phyloP scores from a whole-genome alignment of 805 yeast genomes.

The Tetrapisispora iriomotensis region DNA sequence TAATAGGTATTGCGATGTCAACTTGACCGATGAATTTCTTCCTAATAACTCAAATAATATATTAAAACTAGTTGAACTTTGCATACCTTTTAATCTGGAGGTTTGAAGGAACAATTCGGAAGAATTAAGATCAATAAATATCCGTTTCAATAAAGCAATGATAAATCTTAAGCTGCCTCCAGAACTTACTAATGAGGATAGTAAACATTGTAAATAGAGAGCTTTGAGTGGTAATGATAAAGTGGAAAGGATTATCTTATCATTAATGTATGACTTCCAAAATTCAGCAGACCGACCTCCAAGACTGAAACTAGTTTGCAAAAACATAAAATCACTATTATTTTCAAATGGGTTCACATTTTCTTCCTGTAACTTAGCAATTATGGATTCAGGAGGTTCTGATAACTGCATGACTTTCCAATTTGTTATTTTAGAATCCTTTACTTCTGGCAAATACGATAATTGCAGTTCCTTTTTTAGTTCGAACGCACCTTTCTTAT shows the following conservation, averaged over 20 bases:
- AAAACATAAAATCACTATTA: constrained; percentile 1
- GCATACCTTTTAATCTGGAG: background rate
- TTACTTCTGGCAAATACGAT: no score
- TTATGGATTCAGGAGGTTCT: background rate
- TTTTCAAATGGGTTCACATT: background rate
- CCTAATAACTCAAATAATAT: constrained; percentile 1
- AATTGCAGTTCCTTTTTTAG: background rate
- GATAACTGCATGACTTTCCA: background rate
- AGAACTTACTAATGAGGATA: background rate
- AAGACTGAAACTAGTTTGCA: constrained; percentile 1
- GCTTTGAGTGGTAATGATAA: background rate
- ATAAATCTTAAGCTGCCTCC: background rate
- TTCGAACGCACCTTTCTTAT: constrained; percentile 9
- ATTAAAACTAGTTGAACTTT: background rate
- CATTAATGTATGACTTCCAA: constrained; percentile 1
- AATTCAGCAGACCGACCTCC: background rate
- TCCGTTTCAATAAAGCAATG: background rate
- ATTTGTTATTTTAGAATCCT: background rate
- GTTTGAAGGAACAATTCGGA: background rate
- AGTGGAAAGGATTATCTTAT: background rate
- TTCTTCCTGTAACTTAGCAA: background rate
- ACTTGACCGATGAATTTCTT: background rate
- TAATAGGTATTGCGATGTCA: background rate
- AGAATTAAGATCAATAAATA: background rate
- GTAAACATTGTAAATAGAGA: background rate